Evolutionary conservation across 768 basidiomycete genomes (phyloP).

Genomic region (Boletus edulis): DNA sequence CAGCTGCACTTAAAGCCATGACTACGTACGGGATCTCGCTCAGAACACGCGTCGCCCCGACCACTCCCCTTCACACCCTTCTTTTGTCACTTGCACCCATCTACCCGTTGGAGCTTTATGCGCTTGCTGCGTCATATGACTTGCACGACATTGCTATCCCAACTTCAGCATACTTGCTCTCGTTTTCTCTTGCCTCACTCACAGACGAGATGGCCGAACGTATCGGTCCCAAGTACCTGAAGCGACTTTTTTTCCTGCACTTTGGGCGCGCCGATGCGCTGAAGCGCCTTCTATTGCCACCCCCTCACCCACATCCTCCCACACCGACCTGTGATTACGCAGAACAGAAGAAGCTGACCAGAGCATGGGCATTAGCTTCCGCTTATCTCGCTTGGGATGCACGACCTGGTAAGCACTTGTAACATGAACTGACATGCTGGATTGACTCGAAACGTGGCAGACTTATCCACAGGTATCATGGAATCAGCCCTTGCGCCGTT

Average conservation of each 20-base stretch:
- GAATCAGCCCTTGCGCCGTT: constrained; percentile 71
- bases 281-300: constrained; percentile 72
- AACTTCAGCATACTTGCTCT: constrained; percentile 71
- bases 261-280: constrained; percentile 80
- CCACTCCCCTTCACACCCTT: constrained; percentile 53
- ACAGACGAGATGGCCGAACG: constrained; percentile 67
- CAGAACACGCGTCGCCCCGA: constrained; percentile 44
- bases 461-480: constrained; percentile 70
- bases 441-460: constrained; percentile 34
- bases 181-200: constrained; percentile 62
- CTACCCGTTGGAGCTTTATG: constrained; percentile 69
- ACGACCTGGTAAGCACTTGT: constrained; percentile 55
- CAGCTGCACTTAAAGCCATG: constrained; percentile 54
- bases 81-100: constrained; percentile 68
- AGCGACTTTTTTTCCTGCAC: constrained; percentile 80
- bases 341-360: constrained; percentile 75
- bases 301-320: constrained; percentile 75
- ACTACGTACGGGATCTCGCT: constrained; percentile 58
- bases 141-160: constrained; percentile 73
- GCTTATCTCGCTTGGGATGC: constrained; percentile 87
- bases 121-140: constrained; percentile 64
- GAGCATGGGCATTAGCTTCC: constrained; percentile 80
- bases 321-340: constrained; percentile 64
- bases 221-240: constrained; percentile 77
- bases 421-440: neutral